Conservation (phyloP, 2,329 filamentous ascomycete genomes). For the Scorias spongiosa region DNA sequence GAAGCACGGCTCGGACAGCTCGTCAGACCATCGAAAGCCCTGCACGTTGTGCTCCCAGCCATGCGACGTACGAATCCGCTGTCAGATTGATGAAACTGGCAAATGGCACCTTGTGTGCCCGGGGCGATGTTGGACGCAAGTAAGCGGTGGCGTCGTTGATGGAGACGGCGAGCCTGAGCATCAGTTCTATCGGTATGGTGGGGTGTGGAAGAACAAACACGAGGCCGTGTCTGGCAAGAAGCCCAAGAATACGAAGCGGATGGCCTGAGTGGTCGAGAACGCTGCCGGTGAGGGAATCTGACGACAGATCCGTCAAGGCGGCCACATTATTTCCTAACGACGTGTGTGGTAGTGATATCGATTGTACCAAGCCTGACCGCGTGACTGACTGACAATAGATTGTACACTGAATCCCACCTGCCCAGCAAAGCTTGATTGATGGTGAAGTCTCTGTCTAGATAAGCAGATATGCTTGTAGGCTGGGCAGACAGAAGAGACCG, state of each 20-base stretch:
- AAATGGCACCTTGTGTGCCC: conserved; percentile 32
- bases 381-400: too few species aligned
- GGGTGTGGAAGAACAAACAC: conserved; percentile 31
- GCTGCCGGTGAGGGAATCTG: too few species aligned
- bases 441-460: too few species aligned
- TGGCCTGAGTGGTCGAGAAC: not conserved
- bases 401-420: too few species aligned
- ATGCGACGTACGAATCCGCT: conserved; percentile 27
- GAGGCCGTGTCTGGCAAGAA: conserved; percentile 27
- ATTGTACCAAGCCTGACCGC: too few species aligned
- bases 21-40: conserved; percentile 18
- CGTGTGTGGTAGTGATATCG: too few species aligned
- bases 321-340: too few species aligned
- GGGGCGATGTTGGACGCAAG: conserved; percentile 27
- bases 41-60: conserved; percentile 26
- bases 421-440: too few species aligned
- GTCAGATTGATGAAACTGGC: conserved; percentile 25
- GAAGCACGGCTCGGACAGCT: too few species aligned
- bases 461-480: too few species aligned
- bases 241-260: conserved; percentile 23
- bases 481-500: too few species aligned
- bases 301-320: too few species aligned
- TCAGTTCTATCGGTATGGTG: conserved; percentile 23
- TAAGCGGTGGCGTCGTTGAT: conserved; percentile 30
- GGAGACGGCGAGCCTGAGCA: conserved; percentile 21